Conservation (phyloP, 768 basidiomycete species). For the Russula dissimulans region DNA sequence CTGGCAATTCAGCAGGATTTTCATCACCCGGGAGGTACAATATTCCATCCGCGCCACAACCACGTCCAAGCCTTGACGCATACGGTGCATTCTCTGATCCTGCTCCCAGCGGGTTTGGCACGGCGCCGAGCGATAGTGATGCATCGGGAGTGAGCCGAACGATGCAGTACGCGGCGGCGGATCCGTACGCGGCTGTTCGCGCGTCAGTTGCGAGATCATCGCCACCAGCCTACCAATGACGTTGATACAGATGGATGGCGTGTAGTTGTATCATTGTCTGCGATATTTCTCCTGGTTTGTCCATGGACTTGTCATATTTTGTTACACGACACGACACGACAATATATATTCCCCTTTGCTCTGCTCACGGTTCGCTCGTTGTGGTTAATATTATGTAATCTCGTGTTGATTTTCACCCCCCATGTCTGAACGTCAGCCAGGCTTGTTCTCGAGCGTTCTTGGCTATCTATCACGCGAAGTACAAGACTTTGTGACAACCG, state of each 20-base stretch:
- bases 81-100: constrained; percentile 91
- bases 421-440: constrained; percentile 20
- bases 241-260: neutral
- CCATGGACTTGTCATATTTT: constrained; percentile 1
- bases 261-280: constrained; percentile 12
- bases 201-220: constrained; percentile 28
- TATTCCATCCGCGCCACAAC: constrained; percentile 26
- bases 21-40: constrained; percentile 24
- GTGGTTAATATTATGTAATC: constrained; percentile 15
- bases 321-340: neutral
- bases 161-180: constrained; percentile 84
- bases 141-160: constrained; percentile 65
- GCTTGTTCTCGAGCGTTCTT: constrained; percentile 55
- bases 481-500: constrained; percentile 59
- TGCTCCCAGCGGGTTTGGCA: constrained; percentile 64
- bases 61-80: constrained; percentile 68
- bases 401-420: neutral
- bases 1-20: constrained; percentile 22
- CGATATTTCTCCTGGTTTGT: neutral
- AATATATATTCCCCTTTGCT: neutral
- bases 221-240: constrained; percentile 14
- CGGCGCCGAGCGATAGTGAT: constrained; percentile 30
- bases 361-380: neutral
- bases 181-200: constrained; percentile 78
- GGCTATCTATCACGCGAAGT: constrained; percentile 63